These are phyloP conservation scores for Kodamaea sp. DNA, from an alignment of 1,139 yeast genomes.

Conservation along the genomic window DNA sequence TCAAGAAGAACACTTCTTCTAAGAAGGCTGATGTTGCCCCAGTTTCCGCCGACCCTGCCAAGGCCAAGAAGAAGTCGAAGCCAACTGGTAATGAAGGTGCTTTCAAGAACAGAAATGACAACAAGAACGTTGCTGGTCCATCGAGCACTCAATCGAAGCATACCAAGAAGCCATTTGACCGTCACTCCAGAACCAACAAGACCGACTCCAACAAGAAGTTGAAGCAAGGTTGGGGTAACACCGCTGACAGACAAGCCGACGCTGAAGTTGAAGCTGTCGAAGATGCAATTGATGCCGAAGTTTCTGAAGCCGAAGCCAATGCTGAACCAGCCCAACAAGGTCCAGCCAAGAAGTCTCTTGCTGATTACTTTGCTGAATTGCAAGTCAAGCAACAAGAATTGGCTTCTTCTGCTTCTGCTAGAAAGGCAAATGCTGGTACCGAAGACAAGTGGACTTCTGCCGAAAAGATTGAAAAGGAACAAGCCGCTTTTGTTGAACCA, in stretches of 20 bases:
- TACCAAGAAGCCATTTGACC: constrained; percentile 67
- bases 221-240: constrained; percentile 81
- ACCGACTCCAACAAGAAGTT: constrained; percentile 82
- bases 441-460: constrained; percentile 57
- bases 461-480: constrained; percentile 59
- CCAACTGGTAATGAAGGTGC: constrained; percentile 90
- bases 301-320: constrained; percentile 35
- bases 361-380: constrained; percentile 69
- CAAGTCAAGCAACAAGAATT: constrained; percentile 46
- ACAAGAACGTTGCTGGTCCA: constrained; percentile 66
- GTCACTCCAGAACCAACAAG: constrained; percentile 81
- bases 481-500: constrained; percentile 54
- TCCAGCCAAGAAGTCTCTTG: constrained; percentile 58
- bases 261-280: constrained; percentile 63
- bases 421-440: constrained; percentile 59
- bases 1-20: constrained; percentile 78
- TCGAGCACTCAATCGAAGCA: constrained; percentile 50
- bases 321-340: constrained; percentile 37
- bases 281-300: constrained; percentile 52
- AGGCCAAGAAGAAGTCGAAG: constrained; percentile 70
- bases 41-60: constrained; percentile 74
- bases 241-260: constrained; percentile 56
- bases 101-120: constrained; percentile 68
- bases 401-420: constrained; percentile 35
- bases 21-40: constrained; percentile 88